Evolutionary conservation across 768 basidiomycete species (phyloP).

Genomic region (Exidia glandulosa): DNA sequence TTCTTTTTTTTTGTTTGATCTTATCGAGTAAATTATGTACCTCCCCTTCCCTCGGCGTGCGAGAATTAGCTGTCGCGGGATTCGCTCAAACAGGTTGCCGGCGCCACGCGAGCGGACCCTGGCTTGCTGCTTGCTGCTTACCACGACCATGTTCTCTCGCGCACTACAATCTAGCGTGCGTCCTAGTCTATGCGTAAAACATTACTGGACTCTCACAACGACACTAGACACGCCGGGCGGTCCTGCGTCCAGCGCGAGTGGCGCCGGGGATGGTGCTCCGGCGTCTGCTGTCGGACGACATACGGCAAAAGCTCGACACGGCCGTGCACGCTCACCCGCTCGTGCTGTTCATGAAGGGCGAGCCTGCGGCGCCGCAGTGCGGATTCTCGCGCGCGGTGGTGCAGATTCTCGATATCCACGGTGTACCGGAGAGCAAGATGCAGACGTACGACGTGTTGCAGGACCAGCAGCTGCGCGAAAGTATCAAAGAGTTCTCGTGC

Average conservation of each 20-base stretch:
- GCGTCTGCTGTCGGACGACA: slow-evolving; percentile 53
- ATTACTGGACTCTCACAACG: neutral
- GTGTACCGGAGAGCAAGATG: slow-evolving; percentile 69
- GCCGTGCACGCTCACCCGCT: slow-evolving; percentile 69
- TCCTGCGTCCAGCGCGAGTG: neutral
- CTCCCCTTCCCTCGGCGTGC: no score
- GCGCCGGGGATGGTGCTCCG: slow-evolving; percentile 3
- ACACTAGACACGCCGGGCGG: neutral
- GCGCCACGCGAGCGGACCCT: no score
- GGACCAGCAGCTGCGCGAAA: slow-evolving; percentile 69
- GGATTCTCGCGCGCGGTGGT: slow-evolving; percentile 93
- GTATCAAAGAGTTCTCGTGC: slow-evolving; percentile 95
- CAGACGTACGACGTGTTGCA: slow-evolving; percentile 85
- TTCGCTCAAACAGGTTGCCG: no score
- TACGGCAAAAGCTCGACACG: slow-evolving; percentile 51
- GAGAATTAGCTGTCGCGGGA: no score
- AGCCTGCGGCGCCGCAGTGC: slow-evolving; percentile 74
- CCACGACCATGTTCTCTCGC: neutral
- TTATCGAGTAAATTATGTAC: neutral
- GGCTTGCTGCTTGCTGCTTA: no score
- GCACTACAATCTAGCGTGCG: neutral
- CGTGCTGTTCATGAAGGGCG: slow-evolving; percentile 98
- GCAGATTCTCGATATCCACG: slow-evolving; percentile 79
- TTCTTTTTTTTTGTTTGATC: neutral
- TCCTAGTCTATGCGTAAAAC: neutral